Evolutionary conservation across 1,139 yeast species (phyloP).

Genomic region (Saccharomycopsis crataegensis): DNA sequence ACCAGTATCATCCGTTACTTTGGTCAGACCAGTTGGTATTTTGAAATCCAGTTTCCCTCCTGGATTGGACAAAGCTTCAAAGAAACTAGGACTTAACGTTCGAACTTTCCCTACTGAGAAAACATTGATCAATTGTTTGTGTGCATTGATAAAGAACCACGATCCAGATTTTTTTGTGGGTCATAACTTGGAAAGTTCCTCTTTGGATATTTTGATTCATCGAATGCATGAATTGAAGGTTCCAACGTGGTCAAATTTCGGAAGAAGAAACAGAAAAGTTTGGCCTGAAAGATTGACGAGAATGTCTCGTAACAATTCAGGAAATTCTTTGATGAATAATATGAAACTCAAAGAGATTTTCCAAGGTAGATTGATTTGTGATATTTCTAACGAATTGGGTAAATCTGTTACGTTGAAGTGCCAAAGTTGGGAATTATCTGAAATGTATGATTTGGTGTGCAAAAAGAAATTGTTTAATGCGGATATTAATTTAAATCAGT

Average conservation of each 20-base stretch:
- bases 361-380: conserved; percentile 86
- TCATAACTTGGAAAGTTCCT: conserved; percentile 72
- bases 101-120: conserved; percentile 67
- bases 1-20: conserved; percentile 56
- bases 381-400: conserved; percentile 91
- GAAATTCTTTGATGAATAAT: conserved; percentile 33
- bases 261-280: conserved; percentile 64
- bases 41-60: conserved; percentile 56
- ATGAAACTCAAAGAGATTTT: conserved; percentile 54
- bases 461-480: conserved; percentile 50
- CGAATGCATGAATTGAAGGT: conserved; percentile 71
- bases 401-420: conserved; percentile 87
- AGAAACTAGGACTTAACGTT: conserved; percentile 40
- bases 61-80: conserved; percentile 57
- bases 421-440: conserved; percentile 92
- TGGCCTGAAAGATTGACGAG: conserved; percentile 74
- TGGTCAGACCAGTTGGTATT: conserved; percentile 67
- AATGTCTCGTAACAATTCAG: conserved; percentile 27
- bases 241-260: conserved; percentile 74
- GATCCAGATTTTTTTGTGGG: conserved; percentile 94
- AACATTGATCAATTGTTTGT: conserved; percentile 61
- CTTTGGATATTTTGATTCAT: conserved; percentile 74
- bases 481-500: conserved; percentile 68
- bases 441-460: conserved; percentile 79
- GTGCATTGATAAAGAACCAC: conserved; percentile 58